Conservation (phyloP, 1,284 basidiomycete genomes). For the Marasmius sp. region DNA sequence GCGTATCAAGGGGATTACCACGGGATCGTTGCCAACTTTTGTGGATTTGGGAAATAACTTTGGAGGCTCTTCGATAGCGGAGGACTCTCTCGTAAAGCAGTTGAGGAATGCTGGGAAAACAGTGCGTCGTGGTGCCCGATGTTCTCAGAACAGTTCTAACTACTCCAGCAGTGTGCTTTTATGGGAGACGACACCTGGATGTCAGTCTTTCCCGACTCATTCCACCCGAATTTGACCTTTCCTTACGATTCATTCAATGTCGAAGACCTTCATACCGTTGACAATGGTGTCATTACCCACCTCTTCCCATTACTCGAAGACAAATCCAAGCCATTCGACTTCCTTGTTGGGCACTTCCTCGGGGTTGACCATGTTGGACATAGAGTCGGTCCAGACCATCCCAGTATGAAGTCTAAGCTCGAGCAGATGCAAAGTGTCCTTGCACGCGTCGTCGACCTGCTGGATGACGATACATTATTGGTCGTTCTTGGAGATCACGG, state of each 20-base stretch:
- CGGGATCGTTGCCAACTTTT: conserved; percentile 95
- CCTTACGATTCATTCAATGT: conserved; percentile 98
- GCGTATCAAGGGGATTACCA: conserved; percentile 93
- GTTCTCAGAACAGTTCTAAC: not conserved
- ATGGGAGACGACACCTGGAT: conserved; percentile 99
- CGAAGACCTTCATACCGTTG: conserved; percentile 95
- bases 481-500: conserved; percentile 96
- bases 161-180: conserved; percentile 61
- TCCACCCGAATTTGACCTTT: conserved; percentile 70
- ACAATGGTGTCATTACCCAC: conserved; percentile 83
- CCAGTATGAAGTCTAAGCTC: conserved; percentile 85
- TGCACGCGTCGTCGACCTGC: conserved; percentile 59
- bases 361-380: conserved; percentile 98
- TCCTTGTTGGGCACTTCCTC: conserved; percentile 93
- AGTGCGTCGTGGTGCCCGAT: conserved; percentile 36
- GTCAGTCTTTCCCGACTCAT: conserved; percentile 80
- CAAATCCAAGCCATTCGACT: conserved; percentile 52
- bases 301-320: conserved; percentile 78
- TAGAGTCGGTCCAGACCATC: conserved; percentile 87
- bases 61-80: conserved; percentile 80
- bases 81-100: conserved; percentile 83
- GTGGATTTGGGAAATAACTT: conserved; percentile 94
- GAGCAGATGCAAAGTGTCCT: conserved; percentile 87
- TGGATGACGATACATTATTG: conserved; percentile 85
- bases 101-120: conserved; percentile 53